Conservation (phyloP, 805 yeast species). For the Candida incommunis region DNA sequence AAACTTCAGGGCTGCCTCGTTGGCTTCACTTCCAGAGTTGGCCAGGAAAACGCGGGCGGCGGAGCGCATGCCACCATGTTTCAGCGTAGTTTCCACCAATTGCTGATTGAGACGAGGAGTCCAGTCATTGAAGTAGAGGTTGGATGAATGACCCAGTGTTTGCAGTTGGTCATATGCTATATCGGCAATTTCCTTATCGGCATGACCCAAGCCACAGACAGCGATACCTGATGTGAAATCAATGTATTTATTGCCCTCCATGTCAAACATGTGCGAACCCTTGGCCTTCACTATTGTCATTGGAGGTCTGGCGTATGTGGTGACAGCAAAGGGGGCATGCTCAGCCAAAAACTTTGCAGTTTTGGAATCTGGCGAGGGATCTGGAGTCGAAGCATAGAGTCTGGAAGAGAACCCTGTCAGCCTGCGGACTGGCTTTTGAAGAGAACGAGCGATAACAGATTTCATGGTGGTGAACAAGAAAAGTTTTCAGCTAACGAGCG, state of each 20-base stretch:
- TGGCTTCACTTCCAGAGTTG: conserved; percentile 69
- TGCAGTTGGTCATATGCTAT: conserved; percentile 59
- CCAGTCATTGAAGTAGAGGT: conserved; percentile 72
- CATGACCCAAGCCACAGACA: conserved; percentile 88
- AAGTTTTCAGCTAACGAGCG: no score
- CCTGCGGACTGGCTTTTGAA: no score
- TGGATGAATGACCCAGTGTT: conserved; percentile 70
- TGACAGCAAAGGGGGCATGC: conserved; percentile 15
- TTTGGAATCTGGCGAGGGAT: neutral
- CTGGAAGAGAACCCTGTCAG: no score
- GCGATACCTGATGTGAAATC: conserved; percentile 97
- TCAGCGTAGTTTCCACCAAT: conserved; percentile 52
- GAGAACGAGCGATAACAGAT: no score
- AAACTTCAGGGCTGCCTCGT: conserved; percentile 66
- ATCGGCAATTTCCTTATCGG: conserved; percentile 58
- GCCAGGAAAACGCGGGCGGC: conserved; percentile 64
- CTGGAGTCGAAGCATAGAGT: neutral
- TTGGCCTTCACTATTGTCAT: conserved; percentile 66
- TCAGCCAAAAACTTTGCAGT: neutral
- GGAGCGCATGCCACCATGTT: conserved; percentile 64
- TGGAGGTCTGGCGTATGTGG: conserved; percentile 27
- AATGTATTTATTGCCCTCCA: conserved; percentile 58
- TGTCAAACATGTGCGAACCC: conserved; percentile 71
- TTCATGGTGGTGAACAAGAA: no score
- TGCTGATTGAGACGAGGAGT: conserved; percentile 66